A percentile compares a stretch with the other conserved stretches of the same genome.
Conservation (phyloP, 768 basidiomycete species). For the Lentinula sp. region DNA sequence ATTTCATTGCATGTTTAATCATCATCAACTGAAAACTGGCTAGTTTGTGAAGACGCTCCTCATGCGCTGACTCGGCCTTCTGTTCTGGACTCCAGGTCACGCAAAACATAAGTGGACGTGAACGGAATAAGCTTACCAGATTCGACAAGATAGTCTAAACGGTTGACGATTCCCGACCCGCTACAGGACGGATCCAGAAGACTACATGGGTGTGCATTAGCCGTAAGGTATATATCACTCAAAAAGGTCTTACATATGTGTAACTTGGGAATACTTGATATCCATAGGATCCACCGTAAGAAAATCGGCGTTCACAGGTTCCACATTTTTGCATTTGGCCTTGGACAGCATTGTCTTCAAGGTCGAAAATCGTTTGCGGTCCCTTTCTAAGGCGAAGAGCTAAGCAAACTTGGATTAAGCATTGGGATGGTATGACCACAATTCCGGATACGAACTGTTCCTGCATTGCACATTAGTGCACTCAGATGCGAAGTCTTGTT, state of each 20-base stretch:
- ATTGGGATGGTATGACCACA: not conserved
- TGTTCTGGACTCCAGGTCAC: slow-evolving; percentile 30
- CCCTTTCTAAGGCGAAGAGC: slow-evolving; percentile 88
- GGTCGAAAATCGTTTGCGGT: slow-evolving; percentile 74
- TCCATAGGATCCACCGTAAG: slow-evolving; percentile 68
- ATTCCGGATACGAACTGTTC: slow-evolving; percentile 48
- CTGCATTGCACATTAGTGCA: slow-evolving; percentile 78
- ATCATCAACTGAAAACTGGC: slow-evolving; percentile 86
- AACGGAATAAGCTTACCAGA: slow-evolving; percentile 40
- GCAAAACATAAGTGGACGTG: not conserved
- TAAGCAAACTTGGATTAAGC: slow-evolving; percentile 16
- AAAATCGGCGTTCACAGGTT: slow-evolving; percentile 77
- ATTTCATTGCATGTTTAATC: slow-evolving; percentile 94
- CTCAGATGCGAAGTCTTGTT: slow-evolving; percentile 96
- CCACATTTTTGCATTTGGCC: slow-evolving; percentile 78
- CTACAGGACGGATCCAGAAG: slow-evolving; percentile 96
- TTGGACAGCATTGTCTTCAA: slow-evolving; percentile 81
- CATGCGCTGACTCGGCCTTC: slow-evolving; percentile 50
- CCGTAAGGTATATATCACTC: not conserved
- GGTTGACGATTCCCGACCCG: slow-evolving; percentile 88
- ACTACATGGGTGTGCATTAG: slow-evolving; percentile 20
- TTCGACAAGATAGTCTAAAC: slow-evolving; percentile 78
- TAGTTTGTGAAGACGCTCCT: slow-evolving; percentile 76
- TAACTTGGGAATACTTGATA: slow-evolving; percentile 54
- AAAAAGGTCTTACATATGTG: slow-evolving; percentile 66